phyloP scores from a whole-genome alignment of 2,329 filamentous ascomycete genomes.

The Arthrobotrys entomopaga region DNA sequence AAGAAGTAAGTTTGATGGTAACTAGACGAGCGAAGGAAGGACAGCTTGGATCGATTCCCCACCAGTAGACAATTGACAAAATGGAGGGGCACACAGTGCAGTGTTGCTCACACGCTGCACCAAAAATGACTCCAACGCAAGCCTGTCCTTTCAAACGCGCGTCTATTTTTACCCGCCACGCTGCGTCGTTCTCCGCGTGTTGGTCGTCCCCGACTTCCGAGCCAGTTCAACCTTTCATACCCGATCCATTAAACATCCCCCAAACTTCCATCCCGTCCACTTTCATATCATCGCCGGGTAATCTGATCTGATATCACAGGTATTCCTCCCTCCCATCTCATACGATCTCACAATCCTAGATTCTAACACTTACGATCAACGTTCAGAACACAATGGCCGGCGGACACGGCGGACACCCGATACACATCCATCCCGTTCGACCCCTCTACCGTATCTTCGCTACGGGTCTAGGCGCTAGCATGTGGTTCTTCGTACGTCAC shows the following conservation, averaged over 20 bases:
- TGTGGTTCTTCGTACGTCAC: constrained; percentile 97
- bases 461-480: constrained; percentile 88
- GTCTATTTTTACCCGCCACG: constrained; percentile 27
- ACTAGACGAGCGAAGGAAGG: neutral
- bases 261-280: neutral
- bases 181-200: neutral
- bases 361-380: neutral
- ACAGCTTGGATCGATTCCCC: constrained; percentile 17
- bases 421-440: constrained; percentile 70
- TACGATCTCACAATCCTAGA: constrained; percentile 17
- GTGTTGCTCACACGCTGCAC: neutral
- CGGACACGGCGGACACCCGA: constrained; percentile 63
- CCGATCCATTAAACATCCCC: neutral
- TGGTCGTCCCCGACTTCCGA: constrained; percentile 3
- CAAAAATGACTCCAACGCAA: constrained; percentile 22
- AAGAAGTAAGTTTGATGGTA: constrained; percentile 12
- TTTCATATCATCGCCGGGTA: neutral
- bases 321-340: neutral
- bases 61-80: constrained; percentile 3
- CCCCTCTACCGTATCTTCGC: constrained; percentile 85
- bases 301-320: constrained; percentile 5
- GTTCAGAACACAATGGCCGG: constrained; percentile 42
- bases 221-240: constrained; percentile 10
- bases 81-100: constrained; percentile 38
- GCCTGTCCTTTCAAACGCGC: constrained; percentile 17